Conservation (phyloP, 2,329 filamentous ascomycete species). For the Verticillium alfalfae region DNA sequence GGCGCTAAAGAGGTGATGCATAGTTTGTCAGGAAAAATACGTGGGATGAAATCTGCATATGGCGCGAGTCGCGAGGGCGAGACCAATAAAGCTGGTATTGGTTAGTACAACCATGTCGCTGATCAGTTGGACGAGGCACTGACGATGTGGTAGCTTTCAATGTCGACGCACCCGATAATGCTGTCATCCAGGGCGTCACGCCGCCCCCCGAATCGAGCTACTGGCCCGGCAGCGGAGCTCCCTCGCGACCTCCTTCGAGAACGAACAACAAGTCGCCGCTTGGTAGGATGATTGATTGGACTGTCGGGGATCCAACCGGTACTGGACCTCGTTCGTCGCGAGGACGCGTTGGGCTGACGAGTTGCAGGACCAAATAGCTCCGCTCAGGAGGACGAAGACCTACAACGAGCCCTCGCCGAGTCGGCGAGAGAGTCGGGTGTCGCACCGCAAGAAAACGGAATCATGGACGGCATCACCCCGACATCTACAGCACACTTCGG, state of each 20-base stretch:
- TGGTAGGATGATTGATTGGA: slow-evolving; percentile 44
- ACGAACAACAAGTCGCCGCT: slow-evolving; percentile 52
- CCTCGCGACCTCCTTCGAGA: slow-evolving; percentile 59
- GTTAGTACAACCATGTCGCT: slow-evolving; percentile 23
- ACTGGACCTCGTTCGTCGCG: slow-evolving; percentile 10
- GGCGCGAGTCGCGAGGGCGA: slow-evolving; percentile 45
- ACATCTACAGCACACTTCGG: slow-evolving; percentile 45
- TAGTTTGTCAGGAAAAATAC: slow-evolving; percentile 43
- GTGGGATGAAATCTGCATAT: slow-evolving; percentile 55
- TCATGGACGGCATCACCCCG: slow-evolving; percentile 30
- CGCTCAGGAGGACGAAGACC: slow-evolving; percentile 47
- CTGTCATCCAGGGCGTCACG: slow-evolving; percentile 36
- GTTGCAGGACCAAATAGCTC: slow-evolving; percentile 12
- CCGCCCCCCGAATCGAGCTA: slow-evolving; percentile 31
- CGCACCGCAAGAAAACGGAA: slow-evolving; percentile 44
- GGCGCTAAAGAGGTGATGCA: slow-evolving; percentile 2
- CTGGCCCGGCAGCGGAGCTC: slow-evolving; percentile 31
- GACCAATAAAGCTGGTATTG: slow-evolving; percentile 34
- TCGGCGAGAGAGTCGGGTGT: slow-evolving; percentile 39
- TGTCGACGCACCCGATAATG: slow-evolving; percentile 44
- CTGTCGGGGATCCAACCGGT: slow-evolving; percentile 34
- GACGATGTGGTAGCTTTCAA: slow-evolving; percentile 39
- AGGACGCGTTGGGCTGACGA: not conserved
- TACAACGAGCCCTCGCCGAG: slow-evolving; percentile 50
- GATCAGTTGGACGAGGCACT: not conserved